A percentile compares a stretch with the other conserved stretches of the same genome.
Conservation (phyloP, 768 basidiomycete genomes). For the Crucibulum laeve region DNA sequence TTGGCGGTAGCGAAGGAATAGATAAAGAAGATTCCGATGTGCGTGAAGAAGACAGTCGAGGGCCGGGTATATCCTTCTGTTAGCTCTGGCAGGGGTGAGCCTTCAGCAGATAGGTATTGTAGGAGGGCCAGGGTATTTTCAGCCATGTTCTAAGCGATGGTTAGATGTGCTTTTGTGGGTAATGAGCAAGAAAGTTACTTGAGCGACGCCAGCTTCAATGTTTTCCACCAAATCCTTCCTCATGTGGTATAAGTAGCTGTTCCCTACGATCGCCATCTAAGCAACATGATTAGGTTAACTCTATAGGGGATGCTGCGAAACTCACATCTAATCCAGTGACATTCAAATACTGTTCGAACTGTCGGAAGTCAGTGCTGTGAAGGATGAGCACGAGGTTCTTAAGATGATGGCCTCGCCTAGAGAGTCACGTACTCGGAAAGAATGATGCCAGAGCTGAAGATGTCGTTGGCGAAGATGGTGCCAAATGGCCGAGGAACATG, state of each 20-base stretch:
- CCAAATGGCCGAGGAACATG: constrained; percentile 88
- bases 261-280: constrained; percentile 89
- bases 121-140: constrained; percentile 83
- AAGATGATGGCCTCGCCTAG: background rate
- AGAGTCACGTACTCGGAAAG: constrained; percentile 72
- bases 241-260: constrained; percentile 94
- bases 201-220: constrained; percentile 80
- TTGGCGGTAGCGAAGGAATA: constrained; percentile 75
- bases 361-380: constrained; percentile 87
- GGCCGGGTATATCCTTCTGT: constrained; percentile 48
- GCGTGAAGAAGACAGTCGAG: constrained; percentile 73
- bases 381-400: constrained; percentile 4
- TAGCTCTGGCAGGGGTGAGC: constrained; percentile 66
- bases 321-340: constrained; percentile 88
- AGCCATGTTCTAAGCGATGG: constrained; percentile 67
- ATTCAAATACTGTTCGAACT: constrained; percentile 86
- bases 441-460: constrained; percentile 89
- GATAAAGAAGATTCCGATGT: constrained; percentile 63
- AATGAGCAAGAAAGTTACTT: constrained; percentile 19
- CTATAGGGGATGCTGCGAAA: constrained; percentile 4
- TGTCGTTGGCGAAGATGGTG: constrained; percentile 84
- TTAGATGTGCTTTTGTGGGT: constrained; percentile 2
- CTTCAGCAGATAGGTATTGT: constrained; percentile 62
- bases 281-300: constrained; percentile 3
- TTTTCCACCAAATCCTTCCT: constrained; percentile 85